Evolutionary conservation across 495 filamentous ascomycete species (phyloP).

Genomic region (Aspergillus wentii): DNA sequence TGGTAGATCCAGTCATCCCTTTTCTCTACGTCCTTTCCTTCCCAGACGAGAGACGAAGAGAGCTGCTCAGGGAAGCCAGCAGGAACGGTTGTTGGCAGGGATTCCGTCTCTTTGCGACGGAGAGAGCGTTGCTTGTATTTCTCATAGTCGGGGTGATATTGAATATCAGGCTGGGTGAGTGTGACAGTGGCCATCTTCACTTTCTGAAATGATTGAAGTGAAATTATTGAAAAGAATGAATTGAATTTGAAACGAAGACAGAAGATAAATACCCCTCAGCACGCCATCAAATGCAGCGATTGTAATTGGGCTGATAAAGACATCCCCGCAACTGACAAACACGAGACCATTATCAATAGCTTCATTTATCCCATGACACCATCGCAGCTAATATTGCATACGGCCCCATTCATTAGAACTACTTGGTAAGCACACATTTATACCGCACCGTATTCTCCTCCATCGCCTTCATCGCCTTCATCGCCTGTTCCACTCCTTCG

Average conservation of each 20-base stretch:
- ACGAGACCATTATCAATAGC: no score
- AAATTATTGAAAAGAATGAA: no score
- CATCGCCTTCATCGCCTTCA: conserved; percentile 43
- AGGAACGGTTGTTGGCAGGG: conserved; percentile 39
- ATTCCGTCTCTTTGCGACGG: conserved; percentile 39
- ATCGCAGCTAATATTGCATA: no score
- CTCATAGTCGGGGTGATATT: conserved; percentile 50
- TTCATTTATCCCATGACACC: no score
- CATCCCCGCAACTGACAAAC: no score
- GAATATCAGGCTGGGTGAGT: conserved; percentile 41
- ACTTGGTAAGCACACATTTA: conserved; percentile 39
- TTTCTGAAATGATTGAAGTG: no score
- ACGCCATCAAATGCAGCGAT: no score
- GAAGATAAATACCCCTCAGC: no score
- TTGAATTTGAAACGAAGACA: no score
- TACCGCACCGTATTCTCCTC: conserved; percentile 47
- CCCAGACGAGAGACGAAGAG: conserved; percentile 51
- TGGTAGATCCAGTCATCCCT: conserved; percentile 48
- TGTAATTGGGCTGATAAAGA: no score
- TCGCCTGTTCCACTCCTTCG: conserved; percentile 49
- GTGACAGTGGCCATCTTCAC: conserved; percentile 10
- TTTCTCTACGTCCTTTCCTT: conserved; percentile 45
- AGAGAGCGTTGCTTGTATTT: conserved; percentile 50
- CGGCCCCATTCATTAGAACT: no score
- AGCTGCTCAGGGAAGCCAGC: conserved; percentile 46